Evolutionary conservation across 768 basidiomycete genomes (phyloP).

Genomic region (Tylopilus cervinicoccineus): DNA sequence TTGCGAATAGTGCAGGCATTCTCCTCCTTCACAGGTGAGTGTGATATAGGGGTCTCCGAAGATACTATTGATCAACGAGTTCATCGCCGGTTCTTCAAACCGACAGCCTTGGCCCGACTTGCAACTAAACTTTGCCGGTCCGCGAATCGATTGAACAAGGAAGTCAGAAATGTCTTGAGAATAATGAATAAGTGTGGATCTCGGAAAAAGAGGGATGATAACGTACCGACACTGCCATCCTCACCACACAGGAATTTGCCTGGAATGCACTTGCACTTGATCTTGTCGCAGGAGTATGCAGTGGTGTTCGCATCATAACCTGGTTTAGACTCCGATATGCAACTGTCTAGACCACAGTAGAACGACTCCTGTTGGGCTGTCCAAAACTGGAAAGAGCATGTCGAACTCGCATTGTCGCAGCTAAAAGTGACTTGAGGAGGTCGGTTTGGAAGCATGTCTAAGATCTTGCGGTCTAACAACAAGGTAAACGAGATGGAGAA

Average conservation of each 20-base stretch:
- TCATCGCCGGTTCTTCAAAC: conserved; percentile 98
- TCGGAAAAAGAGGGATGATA: background rate
- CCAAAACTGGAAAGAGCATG: conserved; percentile 98
- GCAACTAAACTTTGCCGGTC: conserved; percentile 87
- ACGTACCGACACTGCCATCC: conserved; percentile 85
- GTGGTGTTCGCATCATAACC: conserved; percentile 71
- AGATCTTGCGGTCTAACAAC: conserved; percentile 80
- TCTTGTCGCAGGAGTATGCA: conserved; percentile 73
- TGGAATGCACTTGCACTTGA: conserved; percentile 92
- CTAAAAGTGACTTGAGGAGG: conserved; percentile 97
- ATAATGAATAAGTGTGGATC: background rate
- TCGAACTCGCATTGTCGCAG: conserved; percentile 59
- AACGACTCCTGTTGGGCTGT: conserved; percentile 92
- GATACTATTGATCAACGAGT: conserved; percentile 86
- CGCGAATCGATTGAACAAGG: conserved; percentile 81
- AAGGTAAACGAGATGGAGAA: background rate
- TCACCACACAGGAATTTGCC: conserved; percentile 94
- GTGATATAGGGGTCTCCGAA: conserved; percentile 93
- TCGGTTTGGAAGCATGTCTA: conserved; percentile 85
- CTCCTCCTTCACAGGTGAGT: conserved; percentile 81
- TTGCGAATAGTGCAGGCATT: conserved; percentile 90
- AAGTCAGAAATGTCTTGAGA: conserved; percentile 84
- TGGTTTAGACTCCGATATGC: conserved; percentile 43
- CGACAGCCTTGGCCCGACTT: conserved; percentile 65
- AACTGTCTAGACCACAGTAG: conserved; percentile 83